These are phyloP conservation scores for Cladosporium colombiae DNA, from an alignment of 2,329 filamentous ascomycete species.

Conservation along the genomic window DNA sequence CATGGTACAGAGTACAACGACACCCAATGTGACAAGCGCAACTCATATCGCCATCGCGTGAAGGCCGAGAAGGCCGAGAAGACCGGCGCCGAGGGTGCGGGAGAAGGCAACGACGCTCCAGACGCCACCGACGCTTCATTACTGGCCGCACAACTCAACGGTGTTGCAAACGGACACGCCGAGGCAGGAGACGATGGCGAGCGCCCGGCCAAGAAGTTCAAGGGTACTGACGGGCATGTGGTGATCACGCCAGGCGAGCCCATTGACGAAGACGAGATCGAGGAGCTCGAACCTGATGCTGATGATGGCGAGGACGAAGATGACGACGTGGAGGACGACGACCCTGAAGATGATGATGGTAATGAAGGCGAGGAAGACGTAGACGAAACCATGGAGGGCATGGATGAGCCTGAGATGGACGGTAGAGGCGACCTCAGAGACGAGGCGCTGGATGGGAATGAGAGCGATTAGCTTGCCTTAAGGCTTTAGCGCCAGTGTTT, in stretches of 20 bases:
- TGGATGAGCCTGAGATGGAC: slow-evolving; percentile 64
- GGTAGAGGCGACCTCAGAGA: slow-evolving; percentile 51
- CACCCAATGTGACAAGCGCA: slow-evolving; percentile 72
- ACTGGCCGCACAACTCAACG: slow-evolving; percentile 21
- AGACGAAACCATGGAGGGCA: slow-evolving; percentile 56
- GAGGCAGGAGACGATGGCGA: slow-evolving; percentile 45
- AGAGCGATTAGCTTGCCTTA: slow-evolving; percentile 13
- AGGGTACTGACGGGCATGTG: slow-evolving; percentile 42
- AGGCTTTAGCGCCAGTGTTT: not conserved
- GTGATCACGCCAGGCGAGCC: slow-evolving; percentile 26
- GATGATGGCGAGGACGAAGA: slow-evolving; percentile 48
- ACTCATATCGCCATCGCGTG: slow-evolving; percentile 69
- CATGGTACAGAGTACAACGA: slow-evolving; percentile 65
- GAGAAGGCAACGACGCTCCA: slow-evolving; percentile 33
- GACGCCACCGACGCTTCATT: slow-evolving; percentile 33
- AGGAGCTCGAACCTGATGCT: slow-evolving; percentile 50
- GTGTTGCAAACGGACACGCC: slow-evolving; percentile 25
- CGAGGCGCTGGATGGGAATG: slow-evolving; percentile 35
- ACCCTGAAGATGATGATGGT: slow-evolving; percentile 35
- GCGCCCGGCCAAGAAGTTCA: slow-evolving; percentile 54
- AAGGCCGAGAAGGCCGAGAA: slow-evolving; percentile 60
- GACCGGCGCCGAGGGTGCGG: slow-evolving; percentile 24
- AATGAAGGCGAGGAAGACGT: slow-evolving; percentile 25
- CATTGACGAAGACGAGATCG: slow-evolving; percentile 54
- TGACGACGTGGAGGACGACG: slow-evolving; percentile 59